Conservation (phyloP, 2,329 filamentous ascomycete species). For the Elsinoe fawcettii region DNA sequence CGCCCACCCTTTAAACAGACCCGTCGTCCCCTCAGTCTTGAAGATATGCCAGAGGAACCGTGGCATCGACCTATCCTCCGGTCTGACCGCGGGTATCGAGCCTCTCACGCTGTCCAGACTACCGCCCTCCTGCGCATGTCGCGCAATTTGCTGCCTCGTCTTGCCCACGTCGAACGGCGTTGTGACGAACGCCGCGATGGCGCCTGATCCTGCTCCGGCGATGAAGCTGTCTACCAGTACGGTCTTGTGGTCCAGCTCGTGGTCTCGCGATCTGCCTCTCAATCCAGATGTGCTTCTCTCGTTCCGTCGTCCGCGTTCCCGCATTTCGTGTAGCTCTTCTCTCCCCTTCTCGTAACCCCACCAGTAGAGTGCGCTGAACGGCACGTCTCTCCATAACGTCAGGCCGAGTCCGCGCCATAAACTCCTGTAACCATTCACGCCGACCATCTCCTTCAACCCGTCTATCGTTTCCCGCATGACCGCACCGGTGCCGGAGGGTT, state of each 20-base stretch:
- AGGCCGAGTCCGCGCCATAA: conserved; percentile 86
- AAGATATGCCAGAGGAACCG: conserved; percentile 88
- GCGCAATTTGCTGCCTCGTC: conserved; percentile 80
- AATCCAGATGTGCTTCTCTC: conserved; percentile 19
- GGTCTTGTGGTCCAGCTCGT: conserved; percentile 59
- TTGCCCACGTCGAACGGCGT: conserved; percentile 98
- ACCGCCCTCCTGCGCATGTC: conserved; percentile 43
- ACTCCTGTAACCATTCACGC: conserved; percentile 64
- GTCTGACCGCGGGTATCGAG: conserved; percentile 29
- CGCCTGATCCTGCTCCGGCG: conserved; percentile 75
- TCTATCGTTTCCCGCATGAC: conserved; percentile 73
- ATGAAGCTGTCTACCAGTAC: conserved; percentile 86
- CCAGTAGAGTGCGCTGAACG: conserved; percentile 97
- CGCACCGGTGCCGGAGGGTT: conserved; percentile 46
- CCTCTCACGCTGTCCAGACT: conserved; percentile 25
- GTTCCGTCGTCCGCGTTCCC: conserved; percentile 40
- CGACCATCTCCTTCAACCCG: conserved; percentile 72
- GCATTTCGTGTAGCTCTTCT: conserved; percentile 59
- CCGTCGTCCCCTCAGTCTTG: conserved; percentile 68
- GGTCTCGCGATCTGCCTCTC: conserved; percentile 47
- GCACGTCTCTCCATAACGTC: conserved; percentile 93
- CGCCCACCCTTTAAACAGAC: conserved; percentile 86
- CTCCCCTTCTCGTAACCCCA: conserved; percentile 89
- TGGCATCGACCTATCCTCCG: conserved; percentile 71
- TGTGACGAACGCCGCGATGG: conserved; percentile 77